phyloP scores from a whole-genome alignment of 345 rosid species.

The Dipteronia sinensis region DNA sequence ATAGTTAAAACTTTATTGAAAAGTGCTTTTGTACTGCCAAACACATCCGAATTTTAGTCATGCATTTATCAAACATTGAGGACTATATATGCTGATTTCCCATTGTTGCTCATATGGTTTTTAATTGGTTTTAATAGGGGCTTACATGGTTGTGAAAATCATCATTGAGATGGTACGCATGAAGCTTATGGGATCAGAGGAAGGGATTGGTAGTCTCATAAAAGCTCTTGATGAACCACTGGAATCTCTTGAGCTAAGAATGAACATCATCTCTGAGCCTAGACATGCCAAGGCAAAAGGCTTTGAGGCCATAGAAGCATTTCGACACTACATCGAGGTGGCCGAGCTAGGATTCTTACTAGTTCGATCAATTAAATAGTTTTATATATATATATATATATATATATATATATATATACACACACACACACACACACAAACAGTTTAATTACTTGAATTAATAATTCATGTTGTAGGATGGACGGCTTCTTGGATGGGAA shows the following conservation, averaged over 20 bases:
- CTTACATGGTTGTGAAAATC: conserved; percentile 91
- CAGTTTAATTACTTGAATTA: background rate
- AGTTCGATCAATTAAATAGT: no score
- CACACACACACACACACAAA: no score
- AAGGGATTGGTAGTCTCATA: conserved; percentile 78
- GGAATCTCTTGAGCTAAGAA: conserved; percentile 67
- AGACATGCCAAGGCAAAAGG: conserved; percentile 75
- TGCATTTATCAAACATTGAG: no score
- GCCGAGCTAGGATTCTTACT: no score
- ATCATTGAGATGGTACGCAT: conserved; percentile 86
- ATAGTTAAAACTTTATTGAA: no score
- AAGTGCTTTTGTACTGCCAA: no score
- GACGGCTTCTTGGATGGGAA: conserved; percentile 75
- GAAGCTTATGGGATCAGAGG: conserved; percentile 62
- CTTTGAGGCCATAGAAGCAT: conserved; percentile 70
- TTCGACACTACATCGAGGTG: conserved; percentile 62
- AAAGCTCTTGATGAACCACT: conserved; percentile 75
- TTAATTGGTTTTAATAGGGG: conserved; percentile 45
- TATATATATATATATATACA: no score
- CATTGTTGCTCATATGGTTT: background rate
- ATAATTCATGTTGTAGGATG: conserved; percentile 45
- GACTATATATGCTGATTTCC: background rate
- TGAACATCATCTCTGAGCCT: conserved; percentile 71
- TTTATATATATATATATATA: no score
- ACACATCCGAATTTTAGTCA: no score